Base-by-base conservation (phyloP, 2,329 filamentous ascomycete species). In the Colletotrichum sp. region DNA sequence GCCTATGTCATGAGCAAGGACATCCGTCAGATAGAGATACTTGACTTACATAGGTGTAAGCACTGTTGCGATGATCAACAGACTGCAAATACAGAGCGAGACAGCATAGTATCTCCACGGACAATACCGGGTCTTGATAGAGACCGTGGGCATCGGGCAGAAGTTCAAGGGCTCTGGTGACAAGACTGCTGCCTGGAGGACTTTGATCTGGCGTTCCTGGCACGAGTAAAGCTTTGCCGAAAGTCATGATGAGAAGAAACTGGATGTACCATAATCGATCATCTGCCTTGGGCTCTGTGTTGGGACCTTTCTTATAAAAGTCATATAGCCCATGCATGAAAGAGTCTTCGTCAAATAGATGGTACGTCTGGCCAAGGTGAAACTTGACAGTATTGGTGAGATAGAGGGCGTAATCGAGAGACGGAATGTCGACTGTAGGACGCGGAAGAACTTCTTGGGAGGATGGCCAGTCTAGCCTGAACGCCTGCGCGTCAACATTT, bases 311-410 rank as follows among this genome's bases (percentile, higher is more conserved):
- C 5, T 77, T 39, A 18, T 84, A 84, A 28, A 82, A 81, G 15
- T 81, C 78, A 32, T 82, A 78, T 0, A 84, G 71, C 13, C 70
- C 70, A 13, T 59, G 68, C 85, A 89, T 89, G 73, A 91, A 91
- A 1, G 82, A 83, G 10, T 86, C 83, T 67, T 91, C 89, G 26
- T 91, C 89, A 39, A 91, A 89, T 1, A 91, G 80, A 67, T 90
- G 89, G 21, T 90, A 89, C 2, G 90, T 80, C 36, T 90, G 89
- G 2, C 87, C 86, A 69, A 89, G 89, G 72, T 90, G 88, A 55
- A 91, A 91, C 70, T 91, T 90, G 75, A 90, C 89, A 0, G 88
- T 87, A 71, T 90, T 90, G 80, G 90, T 88, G 5, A 91, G 80
- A 70, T 89, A 91, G 3, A 89, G 81, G 8, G 88, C 87, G 77